phyloP scores from a whole-genome alignment of 139 green algal genomes.

The Pseudopediastrum boryanum region DNA sequence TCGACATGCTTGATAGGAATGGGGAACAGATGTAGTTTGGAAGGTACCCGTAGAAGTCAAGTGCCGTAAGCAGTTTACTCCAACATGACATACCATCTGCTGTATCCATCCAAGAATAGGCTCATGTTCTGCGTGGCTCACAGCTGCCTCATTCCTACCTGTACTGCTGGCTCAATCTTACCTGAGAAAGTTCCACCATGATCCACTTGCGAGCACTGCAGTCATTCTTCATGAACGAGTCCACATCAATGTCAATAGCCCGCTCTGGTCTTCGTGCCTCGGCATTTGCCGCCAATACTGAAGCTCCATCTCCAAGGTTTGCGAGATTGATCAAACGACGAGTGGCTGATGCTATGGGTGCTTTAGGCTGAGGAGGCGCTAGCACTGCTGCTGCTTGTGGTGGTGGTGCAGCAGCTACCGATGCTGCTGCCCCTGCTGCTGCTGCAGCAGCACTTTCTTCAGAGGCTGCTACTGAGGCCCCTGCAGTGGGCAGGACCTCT shows the following conservation, averaged over 20 bases:
- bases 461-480: neutral
- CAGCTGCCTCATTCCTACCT: too few relatives aligned
- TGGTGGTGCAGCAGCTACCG: neutral
- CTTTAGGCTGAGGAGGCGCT: neutral
- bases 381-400: neutral
- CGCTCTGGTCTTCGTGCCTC: constrained; percentile 70
- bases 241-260: constrained; percentile 78
- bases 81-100: too few relatives aligned
- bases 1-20: too few relatives aligned
- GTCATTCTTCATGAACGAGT: constrained; percentile 87
- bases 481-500: neutral
- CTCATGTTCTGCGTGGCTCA: too few relatives aligned
- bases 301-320: constrained; percentile 64
- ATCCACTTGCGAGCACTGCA: constrained; percentile 80
- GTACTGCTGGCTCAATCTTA: constrained; percentile 24
- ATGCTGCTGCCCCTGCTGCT: neutral
- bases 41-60: too few relatives aligned
- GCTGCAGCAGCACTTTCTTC: neutral
- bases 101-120: too few relatives aligned
- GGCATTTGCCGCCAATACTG: constrained; percentile 80
- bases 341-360: neutral
- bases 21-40: too few relatives aligned
- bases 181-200: constrained; percentile 82
- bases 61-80: too few relatives aligned
- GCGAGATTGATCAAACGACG: constrained; percentile 57